A percentile compares a stretch with the other conserved stretches of the same genome.
Evolutionary conservation across 768 basidiomycete species (phyloP).

Genomic region (Tricholomella constricta): DNA sequence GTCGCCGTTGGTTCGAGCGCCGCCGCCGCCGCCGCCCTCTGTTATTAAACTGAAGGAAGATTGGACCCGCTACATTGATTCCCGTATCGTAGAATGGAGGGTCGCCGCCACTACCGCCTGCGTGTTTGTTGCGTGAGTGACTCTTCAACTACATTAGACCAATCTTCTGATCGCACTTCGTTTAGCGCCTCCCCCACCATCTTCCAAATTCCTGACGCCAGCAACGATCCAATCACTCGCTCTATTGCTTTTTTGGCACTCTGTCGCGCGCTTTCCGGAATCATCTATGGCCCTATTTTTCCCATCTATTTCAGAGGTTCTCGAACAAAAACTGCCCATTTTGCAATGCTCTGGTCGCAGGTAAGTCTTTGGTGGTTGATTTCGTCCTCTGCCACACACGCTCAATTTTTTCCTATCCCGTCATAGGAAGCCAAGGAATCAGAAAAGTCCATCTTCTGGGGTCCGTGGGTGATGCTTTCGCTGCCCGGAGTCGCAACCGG

Average conservation of each 20-base stretch:
- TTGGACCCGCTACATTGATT: constrained; percentile 14
- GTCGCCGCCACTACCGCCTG: constrained; percentile 15
- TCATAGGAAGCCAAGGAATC: background rate
- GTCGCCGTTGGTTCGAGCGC: background rate
- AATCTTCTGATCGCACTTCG: background rate
- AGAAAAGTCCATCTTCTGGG: constrained; percentile 3
- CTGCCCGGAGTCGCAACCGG: constrained; percentile 14
- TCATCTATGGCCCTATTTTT: constrained; percentile 16
- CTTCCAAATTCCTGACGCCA: constrained; percentile 17
- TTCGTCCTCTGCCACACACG: background rate
- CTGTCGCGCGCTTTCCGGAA: constrained; percentile 14
- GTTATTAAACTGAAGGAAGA: constrained; percentile 11
- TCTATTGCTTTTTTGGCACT: constrained; percentile 16
- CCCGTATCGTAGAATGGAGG: constrained; percentile 16
- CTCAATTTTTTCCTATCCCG: background rate
- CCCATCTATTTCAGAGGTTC: constrained; percentile 14
- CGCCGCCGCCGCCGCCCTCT: constrained; percentile 1
- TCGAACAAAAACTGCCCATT: constrained; percentile 10
- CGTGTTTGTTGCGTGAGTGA: constrained; percentile 16
- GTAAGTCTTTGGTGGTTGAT: background rate
- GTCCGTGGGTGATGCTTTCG: constrained; percentile 17
- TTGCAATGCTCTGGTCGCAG: constrained; percentile 16
- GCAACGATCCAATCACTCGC: constrained; percentile 16
- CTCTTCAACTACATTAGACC: background rate
- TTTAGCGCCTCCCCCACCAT: constrained; percentile 14